Percentiles rank a stretch among this genome's conserved stretches.
Conservation (phyloP, 441 rosid genomes). For the Geranium incanum region DNA sequence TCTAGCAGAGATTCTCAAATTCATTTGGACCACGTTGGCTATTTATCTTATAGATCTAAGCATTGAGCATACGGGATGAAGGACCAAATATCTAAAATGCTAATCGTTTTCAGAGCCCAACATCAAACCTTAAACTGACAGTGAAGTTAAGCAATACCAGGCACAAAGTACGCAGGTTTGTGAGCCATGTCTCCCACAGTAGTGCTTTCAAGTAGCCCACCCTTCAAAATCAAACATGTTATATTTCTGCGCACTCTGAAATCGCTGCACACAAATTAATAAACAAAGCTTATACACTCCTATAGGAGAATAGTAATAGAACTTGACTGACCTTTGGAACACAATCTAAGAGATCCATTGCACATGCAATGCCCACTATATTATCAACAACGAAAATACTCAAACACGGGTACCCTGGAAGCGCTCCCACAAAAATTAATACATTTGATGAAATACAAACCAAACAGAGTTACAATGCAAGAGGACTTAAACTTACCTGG, state of each 20-base stretch:
- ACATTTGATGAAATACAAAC: not conserved
- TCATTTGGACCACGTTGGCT: not conserved
- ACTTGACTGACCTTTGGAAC: conserved; percentile 69
- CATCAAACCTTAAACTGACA: not conserved
- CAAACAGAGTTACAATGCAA: not conserved
- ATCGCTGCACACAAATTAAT: conserved; percentile 25
- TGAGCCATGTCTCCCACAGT: conserved; percentile 91
- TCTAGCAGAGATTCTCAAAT: not conserved
- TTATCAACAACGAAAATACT: conserved; percentile 97
- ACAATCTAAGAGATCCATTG: conserved; percentile 94
- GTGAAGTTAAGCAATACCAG: conserved; percentile 45
- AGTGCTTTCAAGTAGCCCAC: conserved; percentile 78
- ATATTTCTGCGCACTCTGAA: conserved; percentile 41
- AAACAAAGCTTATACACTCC: conserved; percentile 17
- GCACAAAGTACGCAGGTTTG: conserved; percentile 95
- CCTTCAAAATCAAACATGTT: conserved; percentile 76
- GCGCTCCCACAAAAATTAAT: conserved; percentile 16
- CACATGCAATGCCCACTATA: conserved; percentile 93
- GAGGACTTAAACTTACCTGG: conserved; percentile 48
- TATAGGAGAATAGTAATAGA: conserved; percentile 19
- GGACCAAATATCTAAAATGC: not conserved
- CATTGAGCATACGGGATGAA: not conserved
- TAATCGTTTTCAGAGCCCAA: not conserved
- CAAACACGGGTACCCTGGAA: conserved; percentile 94
- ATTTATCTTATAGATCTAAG: not conserved